Evolutionary conservation across 495 filamentous ascomycete species (phyloP).

Genomic region (Penicillium goetzii): DNA sequence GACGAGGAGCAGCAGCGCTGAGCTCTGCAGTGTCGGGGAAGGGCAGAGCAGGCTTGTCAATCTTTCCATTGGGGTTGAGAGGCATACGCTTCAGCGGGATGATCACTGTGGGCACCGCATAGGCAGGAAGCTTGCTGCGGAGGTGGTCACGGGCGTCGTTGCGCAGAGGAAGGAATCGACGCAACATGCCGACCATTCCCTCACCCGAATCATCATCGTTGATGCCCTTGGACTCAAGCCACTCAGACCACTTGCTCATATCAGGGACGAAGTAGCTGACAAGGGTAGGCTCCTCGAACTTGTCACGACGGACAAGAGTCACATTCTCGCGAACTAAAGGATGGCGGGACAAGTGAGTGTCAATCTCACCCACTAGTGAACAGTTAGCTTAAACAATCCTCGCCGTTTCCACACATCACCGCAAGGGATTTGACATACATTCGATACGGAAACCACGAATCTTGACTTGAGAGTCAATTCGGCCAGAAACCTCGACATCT

Average conservation of each 20-base stretch:
- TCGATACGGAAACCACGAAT: conserved; percentile 96
- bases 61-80: conserved; percentile 93
- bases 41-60: conserved; percentile 86
- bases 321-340: conserved; percentile 83
- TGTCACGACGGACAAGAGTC: conserved; percentile 84
- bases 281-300: conserved; percentile 85
- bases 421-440: conserved; percentile 27
- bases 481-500: conserved; percentile 73
- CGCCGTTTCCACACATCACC: not conserved
- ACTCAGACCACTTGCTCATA: conserved; percentile 68
- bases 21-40: conserved; percentile 80
- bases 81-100: conserved; percentile 82
- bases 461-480: conserved; percentile 91
- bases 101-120: conserved; percentile 81
- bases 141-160: conserved; percentile 76
- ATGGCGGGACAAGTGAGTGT: conserved; percentile 79
- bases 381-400: not conserved
- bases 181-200: conserved; percentile 62
- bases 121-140: conserved; percentile 72
- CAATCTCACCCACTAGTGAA: conserved; percentile 79
- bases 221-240: conserved; percentile 61
- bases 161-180: conserved; percentile 67
- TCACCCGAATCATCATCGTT: conserved; percentile 53
- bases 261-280: conserved; percentile 93
- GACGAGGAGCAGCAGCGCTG: conserved; percentile 42